phyloP scores from a whole-genome alignment of 1,284 basidiomycete genomes.

The Vanrija pseudolonga region DNA sequence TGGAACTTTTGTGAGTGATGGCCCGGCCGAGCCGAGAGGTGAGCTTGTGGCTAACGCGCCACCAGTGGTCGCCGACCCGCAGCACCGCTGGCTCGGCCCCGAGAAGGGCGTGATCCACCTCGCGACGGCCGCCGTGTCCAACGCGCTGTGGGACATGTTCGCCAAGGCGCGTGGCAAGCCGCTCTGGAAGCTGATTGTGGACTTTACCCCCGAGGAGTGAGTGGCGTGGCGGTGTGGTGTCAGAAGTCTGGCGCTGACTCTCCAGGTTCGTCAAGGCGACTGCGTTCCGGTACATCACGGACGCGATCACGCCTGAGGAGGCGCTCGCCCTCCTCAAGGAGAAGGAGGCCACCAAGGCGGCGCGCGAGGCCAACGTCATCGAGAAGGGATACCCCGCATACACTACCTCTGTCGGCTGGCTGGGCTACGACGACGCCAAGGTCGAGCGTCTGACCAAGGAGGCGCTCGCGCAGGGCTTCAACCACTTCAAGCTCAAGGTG shows the following conservation, averaged over 20 bases:
- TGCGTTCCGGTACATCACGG: conserved; percentile 88
- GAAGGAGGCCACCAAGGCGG: conserved; percentile 70
- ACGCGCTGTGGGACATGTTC: conserved; percentile 54
- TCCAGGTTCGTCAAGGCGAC: conserved; percentile 65
- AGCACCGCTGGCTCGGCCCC: conserved; percentile 72
- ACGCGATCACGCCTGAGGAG: conserved; percentile 86
- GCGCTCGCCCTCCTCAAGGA: conserved; percentile 76
- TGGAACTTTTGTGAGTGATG: conserved; percentile 46
- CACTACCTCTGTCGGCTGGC: conserved; percentile 90
- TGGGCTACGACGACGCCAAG: conserved; percentile 88
- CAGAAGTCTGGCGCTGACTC: conserved; percentile 9
- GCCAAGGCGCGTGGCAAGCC: conserved; percentile 55
- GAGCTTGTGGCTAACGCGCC: background rate
- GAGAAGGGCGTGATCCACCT: conserved; percentile 56
- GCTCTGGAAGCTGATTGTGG: conserved; percentile 56
- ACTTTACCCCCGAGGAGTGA: conserved; percentile 64
- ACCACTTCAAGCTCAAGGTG: conserved; percentile 97
- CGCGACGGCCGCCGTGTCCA: conserved; percentile 55
- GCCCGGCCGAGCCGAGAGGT: background rate
- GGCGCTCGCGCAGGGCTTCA: conserved; percentile 80
- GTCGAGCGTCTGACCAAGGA: conserved; percentile 79
- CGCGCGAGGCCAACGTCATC: conserved; percentile 68
- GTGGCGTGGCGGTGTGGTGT: conserved; percentile 7
- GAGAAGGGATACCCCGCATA: conserved; percentile 80
- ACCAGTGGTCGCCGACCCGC: conserved; percentile 72